Conservation (phyloP, 169 alveolate genomes). For the Plasmodium vivax region DNA sequence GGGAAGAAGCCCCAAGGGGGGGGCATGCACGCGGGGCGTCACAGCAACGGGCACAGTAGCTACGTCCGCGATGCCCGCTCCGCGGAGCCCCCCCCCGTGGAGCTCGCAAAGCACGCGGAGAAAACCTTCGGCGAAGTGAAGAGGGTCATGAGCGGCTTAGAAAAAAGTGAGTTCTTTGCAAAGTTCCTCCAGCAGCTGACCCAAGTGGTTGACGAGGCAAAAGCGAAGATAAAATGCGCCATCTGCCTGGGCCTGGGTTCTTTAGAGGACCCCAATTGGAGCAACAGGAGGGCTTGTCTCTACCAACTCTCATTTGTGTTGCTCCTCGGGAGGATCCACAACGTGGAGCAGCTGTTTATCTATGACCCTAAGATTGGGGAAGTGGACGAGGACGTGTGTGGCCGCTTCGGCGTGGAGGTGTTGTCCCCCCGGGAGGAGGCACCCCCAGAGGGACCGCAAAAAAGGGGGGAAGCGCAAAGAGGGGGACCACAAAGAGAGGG, state of each 20-base stretch:
- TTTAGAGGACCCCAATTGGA: slow-evolving; percentile 13
- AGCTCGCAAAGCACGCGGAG: background rate
- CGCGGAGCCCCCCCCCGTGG: background rate
- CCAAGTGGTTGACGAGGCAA: background rate
- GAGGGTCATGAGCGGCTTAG: slow-evolving; percentile 12
- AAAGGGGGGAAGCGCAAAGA: too few species aligned
- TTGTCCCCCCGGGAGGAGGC: background rate
- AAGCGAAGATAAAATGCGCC: background rate
- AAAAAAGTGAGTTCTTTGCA: slow-evolving; percentile 33
- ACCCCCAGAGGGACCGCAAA: too few species aligned
- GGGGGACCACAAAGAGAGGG: too few species aligned
- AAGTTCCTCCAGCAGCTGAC: slow-evolving; percentile 16
- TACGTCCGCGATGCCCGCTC: background rate
- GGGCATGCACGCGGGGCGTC: background rate
- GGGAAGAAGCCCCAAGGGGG: background rate
- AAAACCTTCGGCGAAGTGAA: slow-evolving; percentile 10
- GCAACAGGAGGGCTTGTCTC: slow-evolving; percentile 27
- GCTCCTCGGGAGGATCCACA: slow-evolving; percentile 11
- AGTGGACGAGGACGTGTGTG: slow-evolving; percentile 8
- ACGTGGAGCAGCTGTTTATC: background rate
- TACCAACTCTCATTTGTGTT: slow-evolving; percentile 30
- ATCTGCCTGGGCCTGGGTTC: slow-evolving; percentile 67
- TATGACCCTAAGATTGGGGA: slow-evolving; percentile 56
- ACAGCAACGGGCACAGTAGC: background rate
- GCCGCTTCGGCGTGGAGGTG: background rate